Conservation (phyloP, 2,329 filamentous ascomycete species). For the Hypoxylon sp. region DNA sequence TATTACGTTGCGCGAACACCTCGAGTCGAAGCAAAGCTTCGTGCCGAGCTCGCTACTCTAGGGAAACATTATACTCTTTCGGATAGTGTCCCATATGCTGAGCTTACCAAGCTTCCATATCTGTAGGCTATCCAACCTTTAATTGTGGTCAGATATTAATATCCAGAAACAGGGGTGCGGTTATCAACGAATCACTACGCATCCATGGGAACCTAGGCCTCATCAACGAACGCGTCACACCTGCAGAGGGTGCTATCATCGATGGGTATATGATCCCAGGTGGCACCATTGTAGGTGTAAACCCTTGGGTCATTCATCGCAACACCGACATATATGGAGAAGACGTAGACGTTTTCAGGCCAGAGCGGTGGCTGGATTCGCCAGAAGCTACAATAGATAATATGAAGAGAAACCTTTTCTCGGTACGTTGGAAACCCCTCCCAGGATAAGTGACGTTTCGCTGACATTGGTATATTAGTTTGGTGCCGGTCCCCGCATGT, state of each 20-base stretch:
- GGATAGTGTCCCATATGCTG: no score
- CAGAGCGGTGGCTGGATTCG: conserved; percentile 67
- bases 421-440: conserved; percentile 24
- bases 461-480: no score
- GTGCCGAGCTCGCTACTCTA: no score
- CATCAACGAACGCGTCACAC: conserved; percentile 70
- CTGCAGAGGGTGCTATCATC: conserved; percentile 64
- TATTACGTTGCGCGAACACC: no score
- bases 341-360: conserved; percentile 66
- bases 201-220: conserved; percentile 71
- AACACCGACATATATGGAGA: conserved; percentile 66
- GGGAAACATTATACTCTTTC: no score
- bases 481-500: conserved; percentile 25
- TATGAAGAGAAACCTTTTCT: conserved; percentile 19
- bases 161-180: no score
- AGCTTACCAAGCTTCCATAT: no score
- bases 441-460: no score
- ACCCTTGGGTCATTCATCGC: conserved; percentile 71
- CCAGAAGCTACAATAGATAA: conserved; percentile 17
- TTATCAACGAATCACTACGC: conserved; percentile 74
- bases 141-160: no score
- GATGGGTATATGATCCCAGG: conserved; percentile 64
- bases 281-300: conserved; percentile 71
- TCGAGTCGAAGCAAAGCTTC: no score
- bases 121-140: no score